Percentiles rank a stretch among this genome's conserved stretches.
Evolutionary conservation across 2,329 filamentous ascomycete species (phyloP).

Genomic region (Podosphaera aphanis): DNA sequence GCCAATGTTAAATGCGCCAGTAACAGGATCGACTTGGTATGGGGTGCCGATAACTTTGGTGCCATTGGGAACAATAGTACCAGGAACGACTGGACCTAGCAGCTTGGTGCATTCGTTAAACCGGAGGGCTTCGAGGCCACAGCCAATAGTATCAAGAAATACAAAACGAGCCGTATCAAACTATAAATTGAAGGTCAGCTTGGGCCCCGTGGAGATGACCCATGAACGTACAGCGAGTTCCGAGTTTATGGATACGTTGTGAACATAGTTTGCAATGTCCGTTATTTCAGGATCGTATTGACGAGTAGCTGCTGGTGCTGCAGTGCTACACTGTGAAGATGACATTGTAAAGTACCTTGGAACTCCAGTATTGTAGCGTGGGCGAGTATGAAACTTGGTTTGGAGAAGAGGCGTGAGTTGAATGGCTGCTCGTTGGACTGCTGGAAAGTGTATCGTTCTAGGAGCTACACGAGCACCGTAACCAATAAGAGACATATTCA

Average conservation of each 20-base stretch:
- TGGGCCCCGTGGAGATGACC: neutral
- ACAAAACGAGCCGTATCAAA: conserved; percentile 93
- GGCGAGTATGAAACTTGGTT: conserved; percentile 6
- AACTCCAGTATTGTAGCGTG: conserved; percentile 2
- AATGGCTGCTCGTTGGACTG: conserved; percentile 12
- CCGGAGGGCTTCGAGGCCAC: conserved; percentile 79
- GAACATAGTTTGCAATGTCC: conserved; percentile 87
- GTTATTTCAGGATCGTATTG: conserved; percentile 80
- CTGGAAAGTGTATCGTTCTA: conserved; percentile 11
- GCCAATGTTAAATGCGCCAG: conserved; percentile 95
- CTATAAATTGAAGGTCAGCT: conserved; percentile 21
- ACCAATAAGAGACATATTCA: conserved; percentile 15
- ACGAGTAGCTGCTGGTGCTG: conserved; percentile 26
- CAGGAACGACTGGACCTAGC: conserved; percentile 73
- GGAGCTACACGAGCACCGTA: conserved; percentile 14
- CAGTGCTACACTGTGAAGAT: conserved; percentile 19
- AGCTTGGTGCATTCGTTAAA: conserved; percentile 95
- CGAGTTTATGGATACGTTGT: conserved; percentile 74
- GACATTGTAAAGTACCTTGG: conserved; percentile 17
- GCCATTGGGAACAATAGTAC: conserved; percentile 78
- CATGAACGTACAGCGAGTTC: conserved; percentile 58
- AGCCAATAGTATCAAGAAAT: conserved; percentile 89
- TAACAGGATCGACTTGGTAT: conserved; percentile 86
- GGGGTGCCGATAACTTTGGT: conserved; percentile 76
- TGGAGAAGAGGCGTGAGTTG: conserved; percentile 11